Evolutionary conservation across 352 stramenopile genomes (phyloP).

Genomic region (Pythium aristosporum): DNA sequence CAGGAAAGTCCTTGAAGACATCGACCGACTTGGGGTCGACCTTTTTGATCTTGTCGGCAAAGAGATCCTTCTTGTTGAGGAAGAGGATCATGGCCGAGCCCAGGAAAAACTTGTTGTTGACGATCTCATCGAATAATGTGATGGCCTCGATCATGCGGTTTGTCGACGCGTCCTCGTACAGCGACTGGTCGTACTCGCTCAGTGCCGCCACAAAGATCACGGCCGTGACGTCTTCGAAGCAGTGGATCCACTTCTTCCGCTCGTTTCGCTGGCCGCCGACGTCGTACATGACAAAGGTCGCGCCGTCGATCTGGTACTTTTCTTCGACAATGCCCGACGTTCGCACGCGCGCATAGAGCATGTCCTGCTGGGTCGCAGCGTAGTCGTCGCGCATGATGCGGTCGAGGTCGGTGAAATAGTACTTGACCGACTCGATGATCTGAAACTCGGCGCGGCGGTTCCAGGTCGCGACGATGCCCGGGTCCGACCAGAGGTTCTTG

Average conservation of each 20-base stretch:
- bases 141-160: conserved; percentile 96
- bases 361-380: conserved; percentile 93
- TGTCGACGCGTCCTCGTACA: conserved; percentile 93
- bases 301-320: conserved; percentile 93
- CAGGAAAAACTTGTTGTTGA: conserved; percentile 94
- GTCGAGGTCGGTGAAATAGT: conserved; percentile 96
- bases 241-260: conserved; percentile 97
- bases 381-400: conserved; percentile 93
- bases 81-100: conserved; percentile 96
- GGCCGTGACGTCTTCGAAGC: conserved; percentile 95
- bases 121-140: conserved; percentile 94
- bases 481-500: conserved; percentile 93
- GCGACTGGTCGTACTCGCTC: conserved; percentile 93
- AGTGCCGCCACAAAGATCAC: conserved; percentile 97
- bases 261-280: conserved; percentile 96
- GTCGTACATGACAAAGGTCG: conserved; percentile 97
- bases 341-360: conserved; percentile 94
- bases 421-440: conserved; percentile 97
- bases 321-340: conserved; percentile 96
- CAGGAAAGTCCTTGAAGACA: conserved; percentile 90
- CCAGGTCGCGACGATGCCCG: conserved; percentile 89
- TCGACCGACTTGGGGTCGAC: conserved; percentile 90
- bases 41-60: conserved; percentile 95
- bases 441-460: conserved; percentile 92
- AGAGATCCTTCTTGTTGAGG: conserved; percentile 97